Base-by-base conservation (phyloP, 1,139 yeast species). In the Protomyces inundatus region DNA sequence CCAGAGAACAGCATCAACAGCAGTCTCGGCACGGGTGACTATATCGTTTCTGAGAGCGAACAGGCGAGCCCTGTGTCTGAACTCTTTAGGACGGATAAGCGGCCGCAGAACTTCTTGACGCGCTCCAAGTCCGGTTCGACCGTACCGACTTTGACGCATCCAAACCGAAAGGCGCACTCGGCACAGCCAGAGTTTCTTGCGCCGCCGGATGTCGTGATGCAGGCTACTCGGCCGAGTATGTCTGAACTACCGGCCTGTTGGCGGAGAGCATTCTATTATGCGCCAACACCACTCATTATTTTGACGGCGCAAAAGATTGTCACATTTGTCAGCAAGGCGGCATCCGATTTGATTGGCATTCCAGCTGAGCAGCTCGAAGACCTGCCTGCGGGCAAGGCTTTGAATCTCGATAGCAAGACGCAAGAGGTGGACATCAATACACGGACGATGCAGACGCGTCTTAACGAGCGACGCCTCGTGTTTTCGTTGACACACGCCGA, bases 391-490 rank as follows among this genome's bases (percentile, higher is more conserved):
- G 62, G 54, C 10, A 33, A 4, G 23, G 35, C 33, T 9, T 52
- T 58, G 36, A 37, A 50, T 33, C n/a, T 58, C 23, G 33, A 55
- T 4, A 50, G 48, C 51, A 30, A 37, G 32, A 23, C 55, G 14
- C 40, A 42, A 50, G 33, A 37, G 35, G 6, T 58, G 52, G 62
- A 30, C 33, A 12, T 55, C 42, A 6, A 10, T 30, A 34, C 55
- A 39, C 30, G 62, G 42, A 33, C 46, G 6, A 37, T 58, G n/a
- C 56, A 58, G 39, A 58, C 62, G 16, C 55, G 62, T 12, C 14
- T 58, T n/a, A 37, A 35, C 7, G 62, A 42, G 3, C 39, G 52
- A 10, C 53, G 54, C 35, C 16, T 58, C 3, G 45, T 39, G 4
- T 58, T 52, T 23, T 39, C 42, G 6, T 35, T 58, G 6, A 30